Percentiles rank a stretch among this genome's conserved stretches.
phyloP scores from a whole-genome alignment of 2,329 filamentous ascomycete genomes.

The Lachnellula occidentalis region DNA sequence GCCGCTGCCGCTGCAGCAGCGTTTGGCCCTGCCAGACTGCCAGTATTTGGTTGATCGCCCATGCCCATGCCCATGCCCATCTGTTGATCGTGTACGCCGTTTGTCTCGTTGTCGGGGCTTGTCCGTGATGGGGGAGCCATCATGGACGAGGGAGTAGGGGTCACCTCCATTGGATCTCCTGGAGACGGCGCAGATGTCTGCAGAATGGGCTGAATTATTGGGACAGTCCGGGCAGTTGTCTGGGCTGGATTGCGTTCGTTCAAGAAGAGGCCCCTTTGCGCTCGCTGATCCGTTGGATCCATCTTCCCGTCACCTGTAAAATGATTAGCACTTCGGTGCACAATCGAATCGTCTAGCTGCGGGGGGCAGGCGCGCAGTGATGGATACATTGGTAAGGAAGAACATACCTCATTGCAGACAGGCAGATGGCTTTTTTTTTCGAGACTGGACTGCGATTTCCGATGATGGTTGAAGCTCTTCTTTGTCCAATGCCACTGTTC shows the following conservation, averaged over 20 bases:
- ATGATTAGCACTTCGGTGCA: slow-evolving; percentile 13
- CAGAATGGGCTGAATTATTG: slow-evolving; percentile 52
- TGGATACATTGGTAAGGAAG: slow-evolving; percentile 3
- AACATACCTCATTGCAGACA: slow-evolving; percentile 28
- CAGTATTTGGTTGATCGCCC: slow-evolving; percentile 34
- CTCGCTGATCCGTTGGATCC: slow-evolving; percentile 27
- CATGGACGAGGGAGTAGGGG: slow-evolving; percentile 43
- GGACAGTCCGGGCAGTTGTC: slow-evolving; percentile 39
- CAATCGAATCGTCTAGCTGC: slow-evolving; percentile 3
- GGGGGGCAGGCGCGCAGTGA: slow-evolving; percentile 1
- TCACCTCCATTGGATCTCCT: slow-evolving; percentile 57
- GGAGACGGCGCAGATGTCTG: slow-evolving; percentile 54
- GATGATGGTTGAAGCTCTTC: slow-evolving; percentile 19
- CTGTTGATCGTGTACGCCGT: slow-evolving; percentile 28
- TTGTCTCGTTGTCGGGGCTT: slow-evolving; percentile 30
- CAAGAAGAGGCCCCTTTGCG: slow-evolving; percentile 25
- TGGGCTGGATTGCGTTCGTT: slow-evolving; percentile 22
- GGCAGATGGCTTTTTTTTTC: slow-evolving; percentile 7
- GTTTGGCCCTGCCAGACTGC: slow-evolving; percentile 28
- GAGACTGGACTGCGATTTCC: slow-evolving; percentile 4
- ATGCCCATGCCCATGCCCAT: slow-evolving; percentile 24
- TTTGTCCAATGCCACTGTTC: slow-evolving; percentile 21
- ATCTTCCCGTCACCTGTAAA: slow-evolving; percentile 28
- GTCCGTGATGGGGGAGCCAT: slow-evolving; percentile 29
- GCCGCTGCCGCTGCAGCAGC: slow-evolving; percentile 45